phyloP scores from a whole-genome alignment of 805 yeast species.

The Spathaspora boniae region DNA sequence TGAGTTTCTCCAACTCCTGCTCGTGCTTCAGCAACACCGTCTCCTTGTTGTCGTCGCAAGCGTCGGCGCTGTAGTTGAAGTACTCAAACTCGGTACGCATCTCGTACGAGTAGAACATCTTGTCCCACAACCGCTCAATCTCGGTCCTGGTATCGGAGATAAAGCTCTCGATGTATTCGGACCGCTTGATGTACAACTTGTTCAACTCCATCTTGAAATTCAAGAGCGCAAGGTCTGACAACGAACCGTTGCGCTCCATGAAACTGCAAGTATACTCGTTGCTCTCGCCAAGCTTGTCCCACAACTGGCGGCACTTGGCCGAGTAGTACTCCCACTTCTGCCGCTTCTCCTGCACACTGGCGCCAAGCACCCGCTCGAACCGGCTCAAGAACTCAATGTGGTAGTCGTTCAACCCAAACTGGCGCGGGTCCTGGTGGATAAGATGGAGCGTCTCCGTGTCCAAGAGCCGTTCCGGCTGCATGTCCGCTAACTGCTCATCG shows the following conservation, averaged over 20 bases:
- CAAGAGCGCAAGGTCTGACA: slow-evolving; percentile 46
- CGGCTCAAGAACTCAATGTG: slow-evolving; percentile 31
- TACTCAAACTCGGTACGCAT: slow-evolving; percentile 49
- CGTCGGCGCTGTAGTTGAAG: slow-evolving; percentile 23
- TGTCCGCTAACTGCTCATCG: slow-evolving; percentile 29
- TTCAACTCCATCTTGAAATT: slow-evolving; percentile 54
- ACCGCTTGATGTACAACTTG: slow-evolving; percentile 57
- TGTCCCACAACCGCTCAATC: slow-evolving; percentile 60
- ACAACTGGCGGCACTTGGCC: slow-evolving; percentile 45
- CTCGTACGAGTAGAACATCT: slow-evolving; percentile 53
- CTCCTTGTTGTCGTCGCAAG: slow-evolving; percentile 52
- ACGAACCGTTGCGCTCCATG: slow-evolving; percentile 39
- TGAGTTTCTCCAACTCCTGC: slow-evolving; percentile 50
- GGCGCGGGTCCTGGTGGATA: slow-evolving; percentile 32
- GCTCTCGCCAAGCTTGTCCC: slow-evolving; percentile 57
- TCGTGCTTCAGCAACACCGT: slow-evolving; percentile 61
- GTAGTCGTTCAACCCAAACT: slow-evolving; percentile 36
- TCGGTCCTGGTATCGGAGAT: slow-evolving; percentile 58
- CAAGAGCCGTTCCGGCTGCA: slow-evolving; percentile 34
- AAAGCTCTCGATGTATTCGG: slow-evolving; percentile 62
- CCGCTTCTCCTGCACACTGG: slow-evolving; percentile 32
- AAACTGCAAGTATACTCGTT: slow-evolving; percentile 39
- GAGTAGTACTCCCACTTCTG: slow-evolving; percentile 32
- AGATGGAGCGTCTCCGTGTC: slow-evolving; percentile 37
- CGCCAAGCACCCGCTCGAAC: slow-evolving; percentile 28